Percentiles rank a stretch among this genome's conserved stretches.
Conservation (phyloP, 768 basidiomycete genomes). For the Hericium erinaceus region DNA sequence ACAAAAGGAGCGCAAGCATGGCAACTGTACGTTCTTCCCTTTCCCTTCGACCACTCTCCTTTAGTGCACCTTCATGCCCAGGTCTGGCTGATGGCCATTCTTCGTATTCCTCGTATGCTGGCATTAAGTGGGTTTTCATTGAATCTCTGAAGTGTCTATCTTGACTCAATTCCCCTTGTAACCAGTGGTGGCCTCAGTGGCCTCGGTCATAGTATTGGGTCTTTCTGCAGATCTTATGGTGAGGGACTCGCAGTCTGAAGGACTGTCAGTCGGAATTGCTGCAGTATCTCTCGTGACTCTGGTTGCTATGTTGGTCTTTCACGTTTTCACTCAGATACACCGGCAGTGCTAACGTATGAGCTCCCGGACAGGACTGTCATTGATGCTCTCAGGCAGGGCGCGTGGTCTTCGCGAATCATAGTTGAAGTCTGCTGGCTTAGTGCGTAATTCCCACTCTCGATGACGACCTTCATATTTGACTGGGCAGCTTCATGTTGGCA, state of each 20-base stretch:
- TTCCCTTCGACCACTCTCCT: not conserved
- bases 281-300: not conserved
- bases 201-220: not conserved
- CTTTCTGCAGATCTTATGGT: not conserved
- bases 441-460: conserved; percentile 14
- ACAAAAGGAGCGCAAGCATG: not conserved
- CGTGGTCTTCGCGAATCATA: conserved; percentile 28
- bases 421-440: conserved; percentile 30
- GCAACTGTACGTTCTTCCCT: not conserved
- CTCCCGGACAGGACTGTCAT: conserved; percentile 21
- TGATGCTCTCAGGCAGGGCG: conserved; percentile 27
- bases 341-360: not conserved
- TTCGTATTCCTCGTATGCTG: no score
- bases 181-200: not conserved
- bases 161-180: not conserved
- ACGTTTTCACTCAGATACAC: not conserved
- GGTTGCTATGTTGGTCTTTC: not conserved
- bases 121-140: no score
- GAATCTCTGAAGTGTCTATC: no score
- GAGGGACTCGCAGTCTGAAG: not conserved
- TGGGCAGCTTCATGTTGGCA: not conserved
- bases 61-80: not conserved
- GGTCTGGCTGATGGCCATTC: not conserved
- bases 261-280: not conserved
- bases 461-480: not conserved